Conservation (phyloP, 2,329 filamentous ascomycete species). For the Alternaria solani region DNA sequence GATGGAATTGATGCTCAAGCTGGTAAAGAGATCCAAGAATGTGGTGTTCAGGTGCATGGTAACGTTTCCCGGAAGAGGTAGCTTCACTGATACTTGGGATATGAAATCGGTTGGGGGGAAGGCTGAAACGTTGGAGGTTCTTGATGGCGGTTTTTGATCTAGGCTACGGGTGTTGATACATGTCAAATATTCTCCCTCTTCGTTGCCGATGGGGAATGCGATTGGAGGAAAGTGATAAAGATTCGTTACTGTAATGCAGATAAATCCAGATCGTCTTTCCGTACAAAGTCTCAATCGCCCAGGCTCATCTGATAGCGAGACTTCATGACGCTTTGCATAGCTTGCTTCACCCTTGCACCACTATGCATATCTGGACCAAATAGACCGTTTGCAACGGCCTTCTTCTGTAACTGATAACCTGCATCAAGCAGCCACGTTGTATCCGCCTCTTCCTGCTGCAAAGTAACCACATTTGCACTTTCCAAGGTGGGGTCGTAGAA, state of each 20-base stretch:
- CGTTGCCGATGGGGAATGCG: not conserved
- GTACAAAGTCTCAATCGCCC: not conserved
- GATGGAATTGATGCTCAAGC: too few species aligned
- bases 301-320: not conserved
- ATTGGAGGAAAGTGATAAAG: not conserved
- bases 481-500: constrained; percentile 32
- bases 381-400: constrained; percentile 8
- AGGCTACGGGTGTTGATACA: too few species aligned
- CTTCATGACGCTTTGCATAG: not conserved
- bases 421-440: constrained; percentile 3
- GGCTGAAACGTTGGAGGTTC: too few species aligned
- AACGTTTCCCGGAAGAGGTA: too few species aligned
- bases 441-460: not conserved
- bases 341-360: not conserved
- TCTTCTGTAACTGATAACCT: constrained; percentile 3
- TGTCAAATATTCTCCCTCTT: too few species aligned
- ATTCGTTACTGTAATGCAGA: too few species aligned
- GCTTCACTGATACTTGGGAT: too few species aligned
- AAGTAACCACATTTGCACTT: not conserved
- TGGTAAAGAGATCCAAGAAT: too few species aligned
- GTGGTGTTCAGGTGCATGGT: too few species aligned
- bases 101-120: too few species aligned
- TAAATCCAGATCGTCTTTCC: not conserved
- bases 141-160: too few species aligned
- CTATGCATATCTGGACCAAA: constrained; percentile 15